Base-by-base conservation (phyloP, 2,329 filamentous ascomycete genomes). In the Mycosphaerella sp. region DNA sequence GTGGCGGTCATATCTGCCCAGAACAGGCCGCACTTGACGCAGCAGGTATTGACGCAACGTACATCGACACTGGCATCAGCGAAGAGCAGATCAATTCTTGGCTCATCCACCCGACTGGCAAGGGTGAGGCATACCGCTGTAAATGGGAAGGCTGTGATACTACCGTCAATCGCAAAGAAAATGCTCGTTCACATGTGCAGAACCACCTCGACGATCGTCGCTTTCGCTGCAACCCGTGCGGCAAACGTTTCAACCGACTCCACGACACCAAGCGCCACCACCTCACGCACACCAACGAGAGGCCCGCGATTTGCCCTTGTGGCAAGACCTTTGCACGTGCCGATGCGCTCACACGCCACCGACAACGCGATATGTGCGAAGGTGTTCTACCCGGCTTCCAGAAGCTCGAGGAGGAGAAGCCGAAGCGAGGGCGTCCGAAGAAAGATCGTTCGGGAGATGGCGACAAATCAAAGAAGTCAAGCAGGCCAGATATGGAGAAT, bases 181-280 rank as follows among this genome's bases (percentile, higher is more conserved):
- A 98, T 72, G 96, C 97, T 75, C 95, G 95, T 68, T 95, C 90
- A 0, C 93, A 98, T 68, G 88, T 98, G 12, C 93, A 98, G 71
- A 98, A 93, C 3, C 93, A 98, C 71, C 84, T 98, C 58, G 93
- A 94, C 63, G 93, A 98, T 69, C 81, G 93, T 42, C 93, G 96
- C 68, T 98, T 89, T 73, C 85, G 88, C 69, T 98, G 93, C 71
- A 89, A 91, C 41, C 85, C 87, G 49, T 98, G 93, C 74, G 79
- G 86, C 46, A 97, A 97, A 73, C 91, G 89, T 72, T 98, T 98
- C 68, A 93, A 97, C 37, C 85, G 93, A 34, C 90, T 95, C 63
- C 93, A 98, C 68, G 93, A 98, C 68, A 82, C 97, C 55, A 98
- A 97, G 76, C 84, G 93, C 54, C 93, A 98, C 67, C 86, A 90